Evolutionary conservation across 106 monocot species (phyloP), one percentile per base, ranked within the genome.

Genomic region (Phalaenopsis aphrodite): DNA sequence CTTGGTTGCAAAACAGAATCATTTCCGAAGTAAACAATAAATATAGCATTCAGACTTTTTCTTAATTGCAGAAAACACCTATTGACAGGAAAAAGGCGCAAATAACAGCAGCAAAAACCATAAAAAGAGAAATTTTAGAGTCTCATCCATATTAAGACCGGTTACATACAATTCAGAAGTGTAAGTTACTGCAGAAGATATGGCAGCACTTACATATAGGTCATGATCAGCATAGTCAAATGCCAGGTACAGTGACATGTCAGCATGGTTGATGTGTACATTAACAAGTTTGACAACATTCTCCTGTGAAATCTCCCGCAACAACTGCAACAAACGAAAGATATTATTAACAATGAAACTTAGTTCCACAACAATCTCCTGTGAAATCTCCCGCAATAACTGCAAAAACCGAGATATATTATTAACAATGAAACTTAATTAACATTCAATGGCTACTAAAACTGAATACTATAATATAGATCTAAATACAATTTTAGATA

Each of bases 221-320:
- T 99, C 99, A 82, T 99, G 93, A 80, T 95, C 99, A 41, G 99
- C 99, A 85, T 95, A 99, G 75, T 99, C 99, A 81, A 99, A 99
- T 68, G 99, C 99, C 38, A 99, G 91, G 75, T 95, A 99, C 24
- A 99, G 91, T 16, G 99, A 99, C 99, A 99, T 99, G 65, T 99
- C 99, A 19, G 84, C 84, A 80, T 99, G 92, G 76, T 99, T 99
- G 83, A 99, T 99, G 84, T 99, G 99, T 15, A 99, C 99, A 87
- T 95, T 99, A 65, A 99, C 99, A 55, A 99, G 86, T 82, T 95
- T 99, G 61, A 99, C 95, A 41, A 99, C 93, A 81, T 99, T 99
- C 87, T 99, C 99, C 81, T 99, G 99, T 41, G 85, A 79, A 69
- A 93, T 95, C 82, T 99, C 99, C 52, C 95, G 87, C 79, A 99